Percentiles rank a stretch among this genome's conserved stretches.
Evolutionary conservation across 2,329 filamentous ascomycete species (phyloP).

Genomic region (Epichloe festucae): DNA sequence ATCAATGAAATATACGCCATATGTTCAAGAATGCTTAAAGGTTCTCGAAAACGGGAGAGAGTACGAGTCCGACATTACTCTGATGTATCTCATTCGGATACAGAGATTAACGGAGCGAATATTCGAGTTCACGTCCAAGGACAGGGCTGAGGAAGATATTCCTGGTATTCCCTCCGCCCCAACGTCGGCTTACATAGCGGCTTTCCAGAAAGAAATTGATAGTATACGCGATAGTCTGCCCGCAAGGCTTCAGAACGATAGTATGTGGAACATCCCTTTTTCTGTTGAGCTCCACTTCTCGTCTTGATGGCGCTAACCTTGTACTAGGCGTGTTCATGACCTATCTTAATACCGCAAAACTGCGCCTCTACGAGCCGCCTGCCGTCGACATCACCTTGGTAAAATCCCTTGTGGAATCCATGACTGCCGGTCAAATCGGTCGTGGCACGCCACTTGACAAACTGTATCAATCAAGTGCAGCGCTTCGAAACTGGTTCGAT

Average conservation of each 20-base stretch:
- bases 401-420: constrained; percentile 28
- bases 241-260: constrained; percentile 21
- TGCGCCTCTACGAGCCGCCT: constrained; percentile 37
- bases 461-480: constrained; percentile 34
- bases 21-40: constrained; percentile 36
- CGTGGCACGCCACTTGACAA: constrained; percentile 32
- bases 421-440: constrained; percentile 24
- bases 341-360: constrained; percentile 26
- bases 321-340: constrained; percentile 2
- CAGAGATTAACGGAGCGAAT: constrained; percentile 40
- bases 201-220: constrained; percentile 33
- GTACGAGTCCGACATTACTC: constrained; percentile 31
- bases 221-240: constrained; percentile 25
- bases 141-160: constrained; percentile 21
- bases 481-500: constrained; percentile 36
- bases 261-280: constrained; percentile 16
- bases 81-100: constrained; percentile 34
- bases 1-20: constrained; percentile 36
- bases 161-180: constrained; percentile 26
- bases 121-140: constrained; percentile 24
- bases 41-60: constrained; percentile 31
- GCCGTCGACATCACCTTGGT: constrained; percentile 27
- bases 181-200: constrained; percentile 29
- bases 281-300: not conserved
- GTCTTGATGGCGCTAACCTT: not conserved